A percentile compares a stretch with the other conserved stretches of the same genome.
Conservation (phyloP, 1,284 basidiomycete species). For the Macrocystidia cucumis region DNA sequence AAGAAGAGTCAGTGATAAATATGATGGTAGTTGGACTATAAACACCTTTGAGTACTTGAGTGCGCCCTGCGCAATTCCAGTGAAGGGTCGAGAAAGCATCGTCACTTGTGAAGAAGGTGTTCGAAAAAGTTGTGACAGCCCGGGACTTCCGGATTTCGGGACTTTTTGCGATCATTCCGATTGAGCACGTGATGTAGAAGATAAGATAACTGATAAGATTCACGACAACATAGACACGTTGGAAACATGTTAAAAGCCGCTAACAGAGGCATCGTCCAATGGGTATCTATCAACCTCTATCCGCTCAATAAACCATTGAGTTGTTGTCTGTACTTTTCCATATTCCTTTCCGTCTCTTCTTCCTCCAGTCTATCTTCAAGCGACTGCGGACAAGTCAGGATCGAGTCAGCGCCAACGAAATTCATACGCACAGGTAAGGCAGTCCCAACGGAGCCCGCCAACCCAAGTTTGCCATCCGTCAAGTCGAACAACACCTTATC, state of each 20-base stretch:
- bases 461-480: conserved; percentile 92
- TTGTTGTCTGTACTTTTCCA: conserved; percentile 84
- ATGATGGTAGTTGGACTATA: conserved; percentile 1
- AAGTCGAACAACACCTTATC: conserved; percentile 96
- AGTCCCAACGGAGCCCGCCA: conserved; percentile 66
- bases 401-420: conserved; percentile 2
- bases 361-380: conserved; percentile 60
- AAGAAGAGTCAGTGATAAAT: conserved; percentile 9
- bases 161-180: no score
- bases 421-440: conserved; percentile 68
- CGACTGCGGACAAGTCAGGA: conserved; percentile 25
- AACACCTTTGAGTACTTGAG: conserved; percentile 37
- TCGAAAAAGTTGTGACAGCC: no score
- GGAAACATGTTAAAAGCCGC: no score
- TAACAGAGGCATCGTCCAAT: conserved; percentile 4
- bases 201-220: conserved; percentile 7
- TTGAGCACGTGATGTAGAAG: no score
- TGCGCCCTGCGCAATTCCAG: conserved; percentile 45
- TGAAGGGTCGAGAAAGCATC: conserved; percentile 40
- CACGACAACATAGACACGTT: background rate
- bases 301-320: conserved; percentile 79
- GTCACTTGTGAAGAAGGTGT: no score
- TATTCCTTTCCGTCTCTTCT: conserved; percentile 75
- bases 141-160: no score
- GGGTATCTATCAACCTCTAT: no score